Percentiles rank a stretch among this genome's conserved stretches.
Evolutionary conservation across 2,329 filamentous ascomycete species (phyloP).

Genomic region (Aspergillus calidoustus): DNA sequence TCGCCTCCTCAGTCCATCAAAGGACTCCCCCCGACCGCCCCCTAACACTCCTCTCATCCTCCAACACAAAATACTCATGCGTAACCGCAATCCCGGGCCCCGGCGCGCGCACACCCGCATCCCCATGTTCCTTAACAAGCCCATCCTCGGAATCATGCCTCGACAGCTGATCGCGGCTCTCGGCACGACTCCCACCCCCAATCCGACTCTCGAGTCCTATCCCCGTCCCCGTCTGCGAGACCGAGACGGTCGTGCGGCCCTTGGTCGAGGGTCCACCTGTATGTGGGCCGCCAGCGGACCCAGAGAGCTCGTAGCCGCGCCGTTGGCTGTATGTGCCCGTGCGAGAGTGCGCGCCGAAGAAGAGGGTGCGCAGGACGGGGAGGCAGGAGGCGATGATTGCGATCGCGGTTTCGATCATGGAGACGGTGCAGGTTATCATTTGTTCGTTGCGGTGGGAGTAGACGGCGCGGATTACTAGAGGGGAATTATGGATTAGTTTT

Average conservation of each 20-base stretch:
- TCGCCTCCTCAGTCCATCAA: too few species aligned
- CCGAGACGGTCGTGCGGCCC: conserved; percentile 20
- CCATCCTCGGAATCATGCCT: conserved; percentile 27
- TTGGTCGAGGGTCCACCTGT: background rate
- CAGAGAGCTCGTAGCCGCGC: conserved; percentile 27
- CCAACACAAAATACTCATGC: conserved; percentile 23
- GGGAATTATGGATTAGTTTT: background rate
- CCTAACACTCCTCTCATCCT: conserved; percentile 1
- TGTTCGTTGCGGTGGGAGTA: conserved; percentile 27
- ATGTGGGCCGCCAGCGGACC: conserved; percentile 15
- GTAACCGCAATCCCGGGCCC: conserved; percentile 25
- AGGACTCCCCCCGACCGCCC: background rate
- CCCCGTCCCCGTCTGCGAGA: conserved; percentile 12
- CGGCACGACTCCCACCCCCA: background rate
- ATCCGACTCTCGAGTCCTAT: background rate
- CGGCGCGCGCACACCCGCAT: background rate
- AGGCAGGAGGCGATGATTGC: conserved; percentile 27
- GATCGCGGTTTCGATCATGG: conserved; percentile 30
- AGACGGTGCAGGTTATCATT: conserved; percentile 32
- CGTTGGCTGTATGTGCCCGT: conserved; percentile 26
- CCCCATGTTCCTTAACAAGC: conserved; percentile 18
- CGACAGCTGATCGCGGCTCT: conserved; percentile 14
- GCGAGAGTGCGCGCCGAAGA: conserved; percentile 30
- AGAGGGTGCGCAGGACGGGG: conserved; percentile 27
- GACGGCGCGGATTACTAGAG: conserved; percentile 28